These are phyloP conservation scores for Prunus persica DNA, from an alignment of 306 rosid genomes.

Conservation along the genomic window Prunus_persica_NCBIv2 NC_034014.1:492501-493000, in stretches of 20 bases:
- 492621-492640: no score
- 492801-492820: slow-evolving; percentile 80
- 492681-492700: not conserved
- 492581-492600: no score
- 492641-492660: not conserved
- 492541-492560: no score
- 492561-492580: no score
- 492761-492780: not conserved
- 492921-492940: slow-evolving; percentile 68
- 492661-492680: no score
- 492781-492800: slow-evolving; percentile 69
- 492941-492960: slow-evolving; percentile 60
- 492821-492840: slow-evolving; percentile 72
- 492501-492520: no score
- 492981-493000: slow-evolving; percentile 68
- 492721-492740: not conserved
- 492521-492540: no score
- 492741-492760: not conserved
- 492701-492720: not conserved
- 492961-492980: slow-evolving; percentile 49
- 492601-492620: no score
- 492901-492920: slow-evolving; percentile 39
- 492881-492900: slow-evolving; percentile 43
- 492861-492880: slow-evolving; percentile 53
- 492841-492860: slow-evolving; percentile 64